Conservation (phyloP, 805 yeast genomes). For the Spathaspora passalidarum region DNA sequence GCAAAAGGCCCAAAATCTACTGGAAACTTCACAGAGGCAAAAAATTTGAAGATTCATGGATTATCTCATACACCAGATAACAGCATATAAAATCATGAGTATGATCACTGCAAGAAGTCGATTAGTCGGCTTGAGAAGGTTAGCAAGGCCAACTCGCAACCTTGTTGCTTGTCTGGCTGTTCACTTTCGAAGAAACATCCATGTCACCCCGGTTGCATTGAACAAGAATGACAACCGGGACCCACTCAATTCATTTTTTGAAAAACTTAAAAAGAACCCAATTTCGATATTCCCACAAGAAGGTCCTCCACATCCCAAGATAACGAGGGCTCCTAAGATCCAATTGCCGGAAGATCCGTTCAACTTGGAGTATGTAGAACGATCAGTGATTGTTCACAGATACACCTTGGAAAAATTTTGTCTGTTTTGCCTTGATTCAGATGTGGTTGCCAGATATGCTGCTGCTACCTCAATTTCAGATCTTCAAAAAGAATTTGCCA, state of each 20-base stretch:
- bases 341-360: slow-evolving; percentile 6
- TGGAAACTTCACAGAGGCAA: not conserved
- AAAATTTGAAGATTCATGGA: not conserved
- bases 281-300: not conserved
- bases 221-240: not conserved
- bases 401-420: slow-evolving; percentile 9
- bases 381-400: slow-evolving; percentile 3
- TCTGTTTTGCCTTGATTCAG: not conserved
- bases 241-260: not conserved
- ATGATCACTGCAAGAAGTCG: not conserved
- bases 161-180: not conserved
- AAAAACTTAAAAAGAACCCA: not conserved
- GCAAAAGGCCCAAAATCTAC: not conserved
- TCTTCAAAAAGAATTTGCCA: not conserved
- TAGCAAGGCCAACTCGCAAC: not conserved
- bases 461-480: not conserved
- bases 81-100: not conserved
- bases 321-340: slow-evolving; percentile 1
- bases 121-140: not conserved
- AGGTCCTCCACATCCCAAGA: not conserved
- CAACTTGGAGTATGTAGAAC: slow-evolving; percentile 3
- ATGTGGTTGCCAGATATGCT: not conserved
- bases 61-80: not conserved
- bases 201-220: not conserved
- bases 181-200: not conserved